A percentile compares a stretch with the other conserved stretches of the same genome.
Conservation (phyloP, 2,329 filamentous ascomycete genomes). For the Orbilia blumenaviensis region DNA sequence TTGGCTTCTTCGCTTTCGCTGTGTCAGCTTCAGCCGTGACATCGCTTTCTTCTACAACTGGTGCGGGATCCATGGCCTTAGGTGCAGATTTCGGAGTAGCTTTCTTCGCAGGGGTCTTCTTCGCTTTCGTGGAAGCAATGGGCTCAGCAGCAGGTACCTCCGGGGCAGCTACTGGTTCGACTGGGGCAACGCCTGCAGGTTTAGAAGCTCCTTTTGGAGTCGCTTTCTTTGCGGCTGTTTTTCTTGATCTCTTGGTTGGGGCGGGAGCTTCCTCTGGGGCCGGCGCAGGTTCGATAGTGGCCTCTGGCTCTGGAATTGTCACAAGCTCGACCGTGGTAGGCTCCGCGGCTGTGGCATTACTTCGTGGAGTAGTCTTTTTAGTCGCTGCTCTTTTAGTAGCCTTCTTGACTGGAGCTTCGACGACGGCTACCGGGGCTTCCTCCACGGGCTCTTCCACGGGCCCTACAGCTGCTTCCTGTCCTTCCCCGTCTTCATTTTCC, state of each 20-base stretch:
- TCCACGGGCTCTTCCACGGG: not conserved
- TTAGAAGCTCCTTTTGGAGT: not conserved
- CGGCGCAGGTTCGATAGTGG: not conserved
- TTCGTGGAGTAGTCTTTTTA: slow-evolving; percentile 4
- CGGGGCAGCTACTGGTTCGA: not conserved
- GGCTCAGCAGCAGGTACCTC: not conserved
- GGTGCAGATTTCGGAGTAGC: not conserved
- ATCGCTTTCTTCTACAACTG: not conserved
- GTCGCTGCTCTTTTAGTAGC: not conserved
- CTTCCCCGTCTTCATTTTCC: not conserved
- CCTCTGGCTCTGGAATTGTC: not conserved
- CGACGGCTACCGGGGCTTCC: not conserved
- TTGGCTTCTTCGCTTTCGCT: not conserved
- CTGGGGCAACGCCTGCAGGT: not conserved
- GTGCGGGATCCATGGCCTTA: not conserved
- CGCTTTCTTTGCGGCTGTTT: not conserved
- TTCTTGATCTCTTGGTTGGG: not conserved
- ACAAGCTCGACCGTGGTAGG: not conserved
- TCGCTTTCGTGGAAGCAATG: not conserved
- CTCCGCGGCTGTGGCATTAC: not conserved
- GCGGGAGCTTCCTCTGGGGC: not conserved
- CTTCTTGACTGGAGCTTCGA: not conserved
- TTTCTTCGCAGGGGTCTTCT: slow-evolving; percentile 6
- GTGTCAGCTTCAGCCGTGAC: not conserved
- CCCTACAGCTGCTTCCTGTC: not conserved